Evolutionary conservation across 768 basidiomycete species (phyloP), one percentile per base, ranked within the genome.

Genomic region (Trametes cingulata): DNA sequence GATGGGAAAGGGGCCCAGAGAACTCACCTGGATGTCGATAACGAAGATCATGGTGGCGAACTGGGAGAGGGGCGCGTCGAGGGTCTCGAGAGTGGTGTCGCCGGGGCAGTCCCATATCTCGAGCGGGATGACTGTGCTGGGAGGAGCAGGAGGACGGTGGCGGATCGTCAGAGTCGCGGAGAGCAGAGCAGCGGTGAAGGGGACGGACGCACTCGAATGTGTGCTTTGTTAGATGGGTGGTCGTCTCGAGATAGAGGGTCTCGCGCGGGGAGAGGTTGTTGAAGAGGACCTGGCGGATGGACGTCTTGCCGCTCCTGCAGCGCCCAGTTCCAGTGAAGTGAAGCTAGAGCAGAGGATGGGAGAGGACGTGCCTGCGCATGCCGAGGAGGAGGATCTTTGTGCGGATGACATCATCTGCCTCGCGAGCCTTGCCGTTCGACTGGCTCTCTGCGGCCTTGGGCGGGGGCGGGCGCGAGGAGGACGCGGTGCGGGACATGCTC

Each of bases 101-200:
- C 91, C 91, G 0, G 95, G 96, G 67, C 93, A 93, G 69, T 97
- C 95, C 93, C 93, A 97, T 70, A 98, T 85, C 71, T 97, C 92
- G 37, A 98, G 83, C 0, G 94, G 93, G 62, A 97, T 87, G 63
- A 96, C 86, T 41, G 94, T 90, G 74, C 95, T 97, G 72, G 46
- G 63, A 57, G 22, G 40, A 24, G 15, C 15, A 36, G 33, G 14
- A 17, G 29, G 46, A n/a, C n/a, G n/a, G n/a, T n/a, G 29, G 29
- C 29, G 29, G 29, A 33, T 56, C 48, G 39, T 40, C 57, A 53
- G 29, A 50, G 46, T 50, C 39, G 42, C 57, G 56, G 57, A 52
- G 27, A 58, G 46, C 37, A 29, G 22, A 24, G 1, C 33, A 13
- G n/a, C n/a, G n/a, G n/a, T n/a, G n/a, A n/a, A 9, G 19, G 17